Percentiles rank a stretch among this genome's conserved stretches.
Conservation (phyloP, 169 alveolate genomes). For the Plasmodium vinckei region DNA sequence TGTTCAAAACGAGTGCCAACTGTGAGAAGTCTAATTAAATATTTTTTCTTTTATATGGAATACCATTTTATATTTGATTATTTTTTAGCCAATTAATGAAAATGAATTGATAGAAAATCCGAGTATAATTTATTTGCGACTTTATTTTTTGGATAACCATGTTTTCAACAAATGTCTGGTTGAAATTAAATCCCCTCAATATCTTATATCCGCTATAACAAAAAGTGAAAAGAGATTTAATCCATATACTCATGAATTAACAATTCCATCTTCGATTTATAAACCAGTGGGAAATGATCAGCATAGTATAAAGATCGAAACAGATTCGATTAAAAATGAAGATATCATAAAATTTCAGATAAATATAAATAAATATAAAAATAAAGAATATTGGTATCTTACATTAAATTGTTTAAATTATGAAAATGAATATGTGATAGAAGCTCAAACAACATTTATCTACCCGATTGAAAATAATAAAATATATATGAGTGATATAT, state of each 20-base stretch:
- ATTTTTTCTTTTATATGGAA: background rate
- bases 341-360: constrained; percentile 29
- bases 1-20: background rate
- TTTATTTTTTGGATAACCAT: constrained; percentile 17
- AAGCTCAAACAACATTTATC: constrained; percentile 41
- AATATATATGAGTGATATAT: constrained; percentile 43
- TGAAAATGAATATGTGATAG: constrained; percentile 31
- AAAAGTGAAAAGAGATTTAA: constrained; percentile 23
- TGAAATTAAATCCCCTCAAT: constrained; percentile 42
- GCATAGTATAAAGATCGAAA: constrained; percentile 18
- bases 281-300: constrained; percentile 30
- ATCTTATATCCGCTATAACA: constrained; percentile 27
- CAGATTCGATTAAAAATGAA: constrained; percentile 11
- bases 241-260: constrained; percentile 10
- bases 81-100: constrained; percentile 7
- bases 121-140: background rate
- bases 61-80: background rate
- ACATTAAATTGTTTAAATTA: constrained; percentile 15
- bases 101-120: constrained; percentile 50
- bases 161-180: constrained; percentile 29
- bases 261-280: constrained; percentile 32
- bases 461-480: constrained; percentile 39
- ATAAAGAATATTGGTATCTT: constrained; percentile 37
- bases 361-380: constrained; percentile 27
- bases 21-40: background rate